Conservation (phyloP, 1,139 yeast species). For the Debaryomyces psychrophilus region DNA sequence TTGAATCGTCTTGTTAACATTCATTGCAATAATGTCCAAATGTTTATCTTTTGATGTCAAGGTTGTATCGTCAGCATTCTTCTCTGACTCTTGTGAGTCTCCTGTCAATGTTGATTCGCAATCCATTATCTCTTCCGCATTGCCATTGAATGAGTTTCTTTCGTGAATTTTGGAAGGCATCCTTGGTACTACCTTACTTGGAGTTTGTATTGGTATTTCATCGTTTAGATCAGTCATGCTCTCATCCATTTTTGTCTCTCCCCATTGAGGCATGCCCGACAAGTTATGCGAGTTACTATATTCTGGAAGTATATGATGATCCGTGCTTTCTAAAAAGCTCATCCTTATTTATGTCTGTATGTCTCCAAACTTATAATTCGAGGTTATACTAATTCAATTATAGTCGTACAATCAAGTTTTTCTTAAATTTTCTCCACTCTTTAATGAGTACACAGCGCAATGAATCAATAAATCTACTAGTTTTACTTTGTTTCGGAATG, state of each 20-base stretch:
- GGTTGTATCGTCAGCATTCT: background rate
- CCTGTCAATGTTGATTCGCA: conserved; percentile 12
- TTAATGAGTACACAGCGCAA: background rate
- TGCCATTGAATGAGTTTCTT: background rate
- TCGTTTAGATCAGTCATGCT: conserved; percentile 7
- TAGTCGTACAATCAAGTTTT: background rate
- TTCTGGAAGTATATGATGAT: conserved; percentile 8
- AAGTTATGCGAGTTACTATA: conserved; percentile 1
- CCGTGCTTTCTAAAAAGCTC: conserved; percentile 18
- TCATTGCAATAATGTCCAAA: conserved; percentile 30
- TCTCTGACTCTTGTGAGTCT: conserved; percentile 6
- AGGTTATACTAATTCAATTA: background rate
- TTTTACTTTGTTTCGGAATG: conserved; percentile 7
- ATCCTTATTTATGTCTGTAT: conserved; percentile 7
- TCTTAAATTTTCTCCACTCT: background rate
- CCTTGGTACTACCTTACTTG: conserved; percentile 4
- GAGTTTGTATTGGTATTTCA: conserved; percentile 11
- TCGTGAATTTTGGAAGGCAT: background rate
- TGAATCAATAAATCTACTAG: background rate
- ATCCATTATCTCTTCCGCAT: conserved; percentile 10
- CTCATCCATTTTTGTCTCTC: background rate
- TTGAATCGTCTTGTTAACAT: conserved; percentile 37
- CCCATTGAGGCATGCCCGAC: background rate
- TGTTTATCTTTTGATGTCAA: conserved; percentile 17
- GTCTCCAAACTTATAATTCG: background rate